Conservation (phyloP, 148 eudicot species). For the Camellia granthamiana region DNA sequence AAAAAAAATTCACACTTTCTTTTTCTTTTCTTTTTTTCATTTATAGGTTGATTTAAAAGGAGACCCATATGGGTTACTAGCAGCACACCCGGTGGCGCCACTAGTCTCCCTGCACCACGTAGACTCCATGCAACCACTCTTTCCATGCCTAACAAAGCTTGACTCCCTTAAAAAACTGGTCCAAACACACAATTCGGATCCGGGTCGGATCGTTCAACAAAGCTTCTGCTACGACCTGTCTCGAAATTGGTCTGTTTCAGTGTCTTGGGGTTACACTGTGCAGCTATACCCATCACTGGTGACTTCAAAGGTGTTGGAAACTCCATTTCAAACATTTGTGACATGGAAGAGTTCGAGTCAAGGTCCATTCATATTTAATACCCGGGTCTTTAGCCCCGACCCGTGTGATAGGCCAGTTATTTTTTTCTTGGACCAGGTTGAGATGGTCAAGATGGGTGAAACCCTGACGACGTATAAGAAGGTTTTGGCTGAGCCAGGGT, state of each 20-base stretch:
- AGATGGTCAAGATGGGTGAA: neutral
- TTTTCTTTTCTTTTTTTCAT: too few species aligned
- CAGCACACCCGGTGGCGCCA: slow-evolving; percentile 52
- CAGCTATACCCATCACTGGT: slow-evolving; percentile 38
- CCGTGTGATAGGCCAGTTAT: slow-evolving; percentile 40
- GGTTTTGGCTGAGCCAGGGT: neutral
- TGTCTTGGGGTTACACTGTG: slow-evolving; percentile 45
- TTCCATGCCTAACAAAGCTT: slow-evolving; percentile 24
- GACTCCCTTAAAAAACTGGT: slow-evolving; percentile 31
- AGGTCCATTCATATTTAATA: slow-evolving; percentile 38
- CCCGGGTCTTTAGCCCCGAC: slow-evolving; percentile 30
- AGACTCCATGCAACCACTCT: slow-evolving; percentile 34
- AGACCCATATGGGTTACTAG: slow-evolving; percentile 35
- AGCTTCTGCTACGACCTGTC: slow-evolving; percentile 34
- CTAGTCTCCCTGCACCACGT: slow-evolving; percentile 50
- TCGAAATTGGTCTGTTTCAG: slow-evolving; percentile 35
- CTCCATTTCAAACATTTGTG: slow-evolving; percentile 37
- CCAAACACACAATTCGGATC: slow-evolving; percentile 27
- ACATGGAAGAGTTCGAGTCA: slow-evolving; percentile 34
- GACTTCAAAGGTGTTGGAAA: slow-evolving; percentile 26
- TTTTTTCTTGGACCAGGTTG: slow-evolving; percentile 33
- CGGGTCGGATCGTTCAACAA: slow-evolving; percentile 36
- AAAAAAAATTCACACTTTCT: too few species aligned
- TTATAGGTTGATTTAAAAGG: slow-evolving; percentile 40
- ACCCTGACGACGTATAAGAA: slow-evolving; percentile 28